Conservation (phyloP, 1,139 yeast species). For the Wickerhamomyces sp. region DNA sequence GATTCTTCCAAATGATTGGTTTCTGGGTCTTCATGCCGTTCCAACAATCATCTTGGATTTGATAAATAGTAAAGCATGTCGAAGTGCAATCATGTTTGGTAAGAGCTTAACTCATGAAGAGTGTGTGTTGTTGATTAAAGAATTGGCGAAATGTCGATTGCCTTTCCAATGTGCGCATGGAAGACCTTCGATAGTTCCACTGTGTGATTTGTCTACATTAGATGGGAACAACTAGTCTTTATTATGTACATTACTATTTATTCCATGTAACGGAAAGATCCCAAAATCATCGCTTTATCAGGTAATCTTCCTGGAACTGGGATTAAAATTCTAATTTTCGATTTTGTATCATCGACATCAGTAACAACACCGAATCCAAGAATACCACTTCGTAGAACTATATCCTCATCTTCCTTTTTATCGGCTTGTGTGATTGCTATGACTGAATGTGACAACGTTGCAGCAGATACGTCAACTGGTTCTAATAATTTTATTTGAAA, state of each 20-base stretch:
- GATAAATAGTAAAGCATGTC: constrained; percentile 63
- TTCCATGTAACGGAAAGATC: constrained; percentile 67
- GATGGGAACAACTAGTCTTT: too few species aligned
- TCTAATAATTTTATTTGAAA: constrained; percentile 22
- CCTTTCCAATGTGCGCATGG: constrained; percentile 92
- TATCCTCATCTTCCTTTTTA: constrained; percentile 44
- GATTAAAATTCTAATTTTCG: constrained; percentile 65
- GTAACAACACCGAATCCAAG: constrained; percentile 57
- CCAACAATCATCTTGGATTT: constrained; percentile 47
- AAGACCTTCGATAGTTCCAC: constrained; percentile 66
- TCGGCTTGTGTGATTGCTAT: constrained; percentile 69
- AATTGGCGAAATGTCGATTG: constrained; percentile 42
- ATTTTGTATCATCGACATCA: constrained; percentile 63
- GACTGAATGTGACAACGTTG: constrained; percentile 64
- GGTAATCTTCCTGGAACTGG: constrained; percentile 91
- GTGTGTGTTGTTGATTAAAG: constrained; percentile 39
- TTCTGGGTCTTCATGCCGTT: constrained; percentile 29
- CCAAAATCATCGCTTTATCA: constrained; percentile 55
- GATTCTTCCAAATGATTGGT: constrained; percentile 25
- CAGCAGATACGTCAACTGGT: constrained; percentile 44
- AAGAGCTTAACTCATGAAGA: constrained; percentile 37
- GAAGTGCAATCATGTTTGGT: constrained; percentile 73
- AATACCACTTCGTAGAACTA: constrained; percentile 53
- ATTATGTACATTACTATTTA: too few species aligned
- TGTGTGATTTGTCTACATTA: constrained; percentile 32